Evolutionary conservation across 495 filamentous ascomycete genomes (phyloP), one percentile per base, ranked within the genome.

Genomic region (Neurospora sp.): DNA sequence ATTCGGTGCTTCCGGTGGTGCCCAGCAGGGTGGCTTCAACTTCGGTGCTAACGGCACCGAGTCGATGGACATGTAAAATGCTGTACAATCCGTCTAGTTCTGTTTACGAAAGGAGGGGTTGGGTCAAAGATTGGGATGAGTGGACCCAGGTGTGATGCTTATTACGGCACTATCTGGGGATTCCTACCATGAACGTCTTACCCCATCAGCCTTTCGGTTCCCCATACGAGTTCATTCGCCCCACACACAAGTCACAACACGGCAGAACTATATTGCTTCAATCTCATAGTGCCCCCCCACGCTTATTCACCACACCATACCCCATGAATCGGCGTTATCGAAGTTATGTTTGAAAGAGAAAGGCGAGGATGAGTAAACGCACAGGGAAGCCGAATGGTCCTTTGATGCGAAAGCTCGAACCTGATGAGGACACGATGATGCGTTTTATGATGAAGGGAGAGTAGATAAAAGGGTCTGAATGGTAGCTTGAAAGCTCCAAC

Each of bases 41-140:
- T 89, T 99, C 92, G 80, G 80, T 79, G 93, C 93, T 74, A 97
- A 96, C 83, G 95, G 93, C 71, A 87, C 87, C 71, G 96, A 97
- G 82, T 93, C 92, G 39, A 99, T 99, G 96, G 96, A 99, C 79
- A 99, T 99, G 96, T 98, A 93, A 90, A 75, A 66, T 41, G 46
- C 41, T 44, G 42, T 54, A 62, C 54, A 31, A 35, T 35, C 54
- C 54, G 27, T 62, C 54, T 62, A 62, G 23, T 35, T 62, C 27
- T 16, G 27, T 18, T 35, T 62, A 31, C 27, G 54, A 62, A 62
- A 31, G 54, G 27, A 7, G 35, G 2, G 54, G 54, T 62, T 62
- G 27, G 27, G 27, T 35, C 14, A 35, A 62, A 62, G 14, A 62
- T 18, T 62, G 54, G 54, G 14, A 62, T 35, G 54, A 62, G 20